Base-by-base conservation (phyloP, 2,329 filamentous ascomycete species). In the Beauveria pseudobassiana region DNA sequence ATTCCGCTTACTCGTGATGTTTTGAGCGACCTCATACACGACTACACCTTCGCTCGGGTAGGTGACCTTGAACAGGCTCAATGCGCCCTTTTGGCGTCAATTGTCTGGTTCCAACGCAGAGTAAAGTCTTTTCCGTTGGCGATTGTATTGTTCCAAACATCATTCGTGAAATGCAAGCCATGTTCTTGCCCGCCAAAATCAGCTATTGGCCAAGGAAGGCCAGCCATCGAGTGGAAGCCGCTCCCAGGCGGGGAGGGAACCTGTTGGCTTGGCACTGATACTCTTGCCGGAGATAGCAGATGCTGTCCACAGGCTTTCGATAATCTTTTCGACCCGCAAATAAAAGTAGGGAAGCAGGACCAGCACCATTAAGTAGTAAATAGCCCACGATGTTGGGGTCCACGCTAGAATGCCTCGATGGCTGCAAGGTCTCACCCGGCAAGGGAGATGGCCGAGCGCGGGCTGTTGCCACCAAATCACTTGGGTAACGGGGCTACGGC, bases 61-160 rank as follows among this genome's bases (percentile, higher is more conserved):
- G 8, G 64, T 65, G 28, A 74, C 63, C 51, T 65, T 68, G 65
- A 71, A 73, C 6, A 74, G 63, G 3, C 67, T 69, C 52, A 74
- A 67, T n/a, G 67, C 55, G 28, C 66, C 65, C 24, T 62, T 61
- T 55, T 55, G 20, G 63, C 64, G 20, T 63, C 63, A 14, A 72
- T 53, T 3, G 68, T 69, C 51, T 69, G 65, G 63, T 74, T 73
- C 72, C 72, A 74, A 30, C 62, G 60, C 49, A 74, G 63, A 3
- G 64, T 68, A 59, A 72, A 71, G 1, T 62, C 62, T 34, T 68
- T 62, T n/a, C 67, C 70, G 51, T 72, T 73, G 30, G 69, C 66
- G 12, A 74, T 73, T 61, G 67, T 74, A 18, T 69, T 68, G 65
- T 74, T 74, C 71, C 72, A 74, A 20, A 69, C 66, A 38, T 70